phyloP scores from a whole-genome alignment of 1,284 basidiomycete genomes.

The Clitocybe nebularis region DNA sequence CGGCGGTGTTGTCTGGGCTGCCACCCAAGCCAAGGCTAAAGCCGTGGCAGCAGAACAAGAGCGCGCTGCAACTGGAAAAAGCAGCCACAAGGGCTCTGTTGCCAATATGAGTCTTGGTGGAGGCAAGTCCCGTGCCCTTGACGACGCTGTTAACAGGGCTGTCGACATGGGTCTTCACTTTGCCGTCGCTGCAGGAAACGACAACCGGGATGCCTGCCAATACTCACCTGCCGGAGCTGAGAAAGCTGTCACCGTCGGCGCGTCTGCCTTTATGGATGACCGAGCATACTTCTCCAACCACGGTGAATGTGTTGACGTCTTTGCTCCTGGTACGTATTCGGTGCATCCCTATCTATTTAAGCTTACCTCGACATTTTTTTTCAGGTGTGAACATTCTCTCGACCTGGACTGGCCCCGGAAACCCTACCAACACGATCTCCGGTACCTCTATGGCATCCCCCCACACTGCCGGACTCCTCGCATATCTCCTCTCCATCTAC shows the following conservation, averaged over 20 bases:
- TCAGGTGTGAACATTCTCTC: slow-evolving; percentile 73
- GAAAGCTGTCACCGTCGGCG: slow-evolving; percentile 84
- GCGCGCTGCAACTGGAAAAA: slow-evolving; percentile 59
- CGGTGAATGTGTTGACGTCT: slow-evolving; percentile 79
- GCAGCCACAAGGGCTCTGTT: slow-evolving; percentile 89
- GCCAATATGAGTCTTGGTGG: slow-evolving; percentile 98
- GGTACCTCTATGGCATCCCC: slow-evolving; percentile 74
- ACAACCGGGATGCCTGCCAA: slow-evolving; percentile 72
- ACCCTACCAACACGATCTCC: slow-evolving; percentile 66
- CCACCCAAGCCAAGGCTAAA: slow-evolving; percentile 56
- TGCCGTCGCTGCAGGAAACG: slow-evolving; percentile 83
- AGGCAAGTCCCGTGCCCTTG: slow-evolving; percentile 87
- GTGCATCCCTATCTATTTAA: not conserved
- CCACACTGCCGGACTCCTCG: slow-evolving; percentile 71
- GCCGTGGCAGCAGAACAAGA: slow-evolving; percentile 60
- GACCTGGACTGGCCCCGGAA: slow-evolving; percentile 62
- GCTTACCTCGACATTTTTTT: slow-evolving; percentile 7
- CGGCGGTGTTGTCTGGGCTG: slow-evolving; percentile 84
- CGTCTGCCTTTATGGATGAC: slow-evolving; percentile 76
- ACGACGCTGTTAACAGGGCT: slow-evolving; percentile 83
- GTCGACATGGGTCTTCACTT: slow-evolving; percentile 88
- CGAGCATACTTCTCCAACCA: slow-evolving; percentile 89
- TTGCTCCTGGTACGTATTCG: slow-evolving; percentile 61
- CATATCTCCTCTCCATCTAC: slow-evolving; percentile 83
- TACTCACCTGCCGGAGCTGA: slow-evolving; percentile 78